Conservation (phyloP, 179 eudicot genomes). For the Corrigiola litoralis region DNA sequence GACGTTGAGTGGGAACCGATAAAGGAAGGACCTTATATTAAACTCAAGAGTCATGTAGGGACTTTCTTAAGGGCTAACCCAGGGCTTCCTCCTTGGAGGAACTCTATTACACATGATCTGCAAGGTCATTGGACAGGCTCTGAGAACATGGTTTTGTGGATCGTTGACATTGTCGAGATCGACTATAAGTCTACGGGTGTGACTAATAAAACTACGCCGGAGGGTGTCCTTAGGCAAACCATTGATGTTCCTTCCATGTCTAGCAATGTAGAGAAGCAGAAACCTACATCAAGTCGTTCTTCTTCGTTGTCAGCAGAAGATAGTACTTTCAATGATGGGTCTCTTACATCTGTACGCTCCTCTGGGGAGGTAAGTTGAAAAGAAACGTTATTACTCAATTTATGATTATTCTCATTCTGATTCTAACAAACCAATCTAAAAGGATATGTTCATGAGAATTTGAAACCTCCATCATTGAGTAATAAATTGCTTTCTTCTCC, state of each 20-base stretch:
- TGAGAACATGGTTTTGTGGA: conserved; percentile 32
- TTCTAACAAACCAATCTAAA: no score
- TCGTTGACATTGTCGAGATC: conserved; percentile 32
- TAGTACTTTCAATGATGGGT: not conserved
- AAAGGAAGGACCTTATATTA: conserved; percentile 24
- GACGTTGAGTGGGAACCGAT: conserved; percentile 39
- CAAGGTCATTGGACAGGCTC: conserved; percentile 13
- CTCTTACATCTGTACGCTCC: no score
- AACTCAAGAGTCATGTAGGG: conserved; percentile 25
- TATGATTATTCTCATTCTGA: no score
- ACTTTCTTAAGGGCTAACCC: conserved; percentile 28
- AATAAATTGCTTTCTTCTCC: no score
- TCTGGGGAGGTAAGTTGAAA: not conserved
- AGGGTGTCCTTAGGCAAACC: not conserved
- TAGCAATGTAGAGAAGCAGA: conserved; percentile 2
- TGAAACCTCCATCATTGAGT: no score
- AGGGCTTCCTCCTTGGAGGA: conserved; percentile 35
- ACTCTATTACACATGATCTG: conserved; percentile 33
- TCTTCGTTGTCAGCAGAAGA: not conserved
- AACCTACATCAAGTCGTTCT: conserved; percentile 1
- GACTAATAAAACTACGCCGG: not conserved
- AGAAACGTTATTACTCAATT: no score
- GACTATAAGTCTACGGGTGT: conserved; percentile 9
- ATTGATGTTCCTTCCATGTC: not conserved
- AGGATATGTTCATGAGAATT: no score